phyloP scores from a whole-genome alignment of 305 asterid genomes.

The Fraxinus dipetala region DNA sequence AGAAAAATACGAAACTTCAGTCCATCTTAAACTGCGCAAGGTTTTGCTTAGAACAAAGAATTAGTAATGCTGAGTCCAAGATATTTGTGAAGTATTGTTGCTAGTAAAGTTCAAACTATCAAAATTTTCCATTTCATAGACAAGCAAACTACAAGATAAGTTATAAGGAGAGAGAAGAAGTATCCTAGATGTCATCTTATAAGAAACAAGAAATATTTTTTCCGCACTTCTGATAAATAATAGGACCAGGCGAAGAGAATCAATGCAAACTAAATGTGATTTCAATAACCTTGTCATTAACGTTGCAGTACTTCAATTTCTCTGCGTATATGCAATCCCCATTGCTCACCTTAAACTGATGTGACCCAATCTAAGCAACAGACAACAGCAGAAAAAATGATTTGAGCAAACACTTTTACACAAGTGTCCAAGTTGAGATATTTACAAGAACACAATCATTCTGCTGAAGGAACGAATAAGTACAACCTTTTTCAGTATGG shows the following conservation, averaged over 20 bases:
- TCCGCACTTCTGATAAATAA: neutral
- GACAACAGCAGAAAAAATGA: neutral
- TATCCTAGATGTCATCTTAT: neutral
- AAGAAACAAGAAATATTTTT: neutral
- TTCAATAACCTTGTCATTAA: constrained; percentile 80
- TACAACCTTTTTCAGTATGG: neutral
- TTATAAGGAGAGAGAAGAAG: neutral
- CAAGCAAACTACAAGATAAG: neutral
- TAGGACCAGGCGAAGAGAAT: neutral
- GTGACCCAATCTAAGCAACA: constrained; percentile 72
- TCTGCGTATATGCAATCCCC: constrained; percentile 72
- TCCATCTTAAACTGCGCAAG: neutral
- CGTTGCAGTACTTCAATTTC: constrained; percentile 79
- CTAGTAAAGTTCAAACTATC: neutral
- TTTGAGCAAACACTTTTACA: neutral
- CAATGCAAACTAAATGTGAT: neutral
- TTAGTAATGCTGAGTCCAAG: neutral
- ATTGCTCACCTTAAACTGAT: constrained; percentile 97
- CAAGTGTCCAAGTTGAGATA: neutral
- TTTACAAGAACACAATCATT: neutral
- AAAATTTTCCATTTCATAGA: neutral
- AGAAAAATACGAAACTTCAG: constrained; percentile 8
- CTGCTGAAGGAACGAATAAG: neutral
- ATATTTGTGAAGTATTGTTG: neutral
- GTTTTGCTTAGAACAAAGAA: neutral